Evolutionary conservation across 1,284 basidiomycete genomes (phyloP).

Genomic region (Coniferiporia sulphurascens): DNA sequence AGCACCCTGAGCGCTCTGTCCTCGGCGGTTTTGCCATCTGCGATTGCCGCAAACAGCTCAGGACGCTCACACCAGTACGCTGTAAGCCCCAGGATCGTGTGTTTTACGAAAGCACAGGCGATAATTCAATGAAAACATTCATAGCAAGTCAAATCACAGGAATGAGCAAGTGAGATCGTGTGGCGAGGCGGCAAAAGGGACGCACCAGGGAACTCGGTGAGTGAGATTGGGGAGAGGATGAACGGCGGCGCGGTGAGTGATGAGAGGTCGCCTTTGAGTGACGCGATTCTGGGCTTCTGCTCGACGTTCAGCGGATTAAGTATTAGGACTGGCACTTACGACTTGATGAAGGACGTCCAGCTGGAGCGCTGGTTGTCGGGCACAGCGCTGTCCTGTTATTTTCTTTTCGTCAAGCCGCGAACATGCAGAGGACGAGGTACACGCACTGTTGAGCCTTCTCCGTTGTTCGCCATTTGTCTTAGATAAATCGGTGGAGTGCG

Average conservation of each 20-base stretch:
- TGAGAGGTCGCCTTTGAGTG: conserved; percentile 89
- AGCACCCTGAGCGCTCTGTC: conserved; percentile 73
- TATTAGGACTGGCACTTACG: conserved; percentile 41
- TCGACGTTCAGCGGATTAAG: not conserved
- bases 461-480: not conserved
- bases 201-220: conserved; percentile 85
- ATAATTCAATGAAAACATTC: not conserved
- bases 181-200: conserved; percentile 3
- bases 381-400: conserved; percentile 9
- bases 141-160: not conserved
- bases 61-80: conserved; percentile 94
- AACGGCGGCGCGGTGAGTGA: conserved; percentile 93
- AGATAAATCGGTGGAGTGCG: not conserved
- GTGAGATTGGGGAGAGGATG: conserved; percentile 81
- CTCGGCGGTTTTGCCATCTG: conserved; percentile 67
- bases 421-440: not conserved
- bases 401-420: not conserved
- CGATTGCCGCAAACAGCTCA: conserved; percentile 78
- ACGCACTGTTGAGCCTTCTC: not conserved
- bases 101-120: too few species aligned
- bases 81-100: conserved; percentile 24
- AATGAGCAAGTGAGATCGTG: too few species aligned
- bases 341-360: conserved; percentile 80
- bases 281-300: conserved; percentile 55
- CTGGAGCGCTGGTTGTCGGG: conserved; percentile 56